Conservation (phyloP, 129 eudicot species). For the Arctium minus region DNA sequence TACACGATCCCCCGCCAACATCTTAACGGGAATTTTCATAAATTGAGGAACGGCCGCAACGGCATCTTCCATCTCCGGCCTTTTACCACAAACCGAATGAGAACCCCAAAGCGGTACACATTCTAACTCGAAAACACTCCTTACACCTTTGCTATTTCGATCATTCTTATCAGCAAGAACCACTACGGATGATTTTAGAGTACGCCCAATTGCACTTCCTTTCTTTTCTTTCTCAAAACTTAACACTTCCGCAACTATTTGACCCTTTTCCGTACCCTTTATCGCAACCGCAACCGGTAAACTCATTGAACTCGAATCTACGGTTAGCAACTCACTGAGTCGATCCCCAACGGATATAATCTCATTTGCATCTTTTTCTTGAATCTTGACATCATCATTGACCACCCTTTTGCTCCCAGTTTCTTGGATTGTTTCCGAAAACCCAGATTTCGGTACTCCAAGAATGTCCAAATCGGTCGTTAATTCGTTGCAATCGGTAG, state of each 20-base stretch:
- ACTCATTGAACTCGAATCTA: conserved; percentile 34
- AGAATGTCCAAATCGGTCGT: conserved; percentile 16
- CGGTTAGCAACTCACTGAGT: conserved; percentile 33
- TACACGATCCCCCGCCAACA: conserved; percentile 53
- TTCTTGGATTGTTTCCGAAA: conserved; percentile 11
- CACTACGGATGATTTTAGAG: conserved; percentile 50
- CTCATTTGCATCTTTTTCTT: conserved; percentile 44
- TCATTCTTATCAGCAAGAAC: conserved; percentile 47
- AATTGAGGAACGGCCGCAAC: conserved; percentile 61
- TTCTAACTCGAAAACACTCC: conserved; percentile 69
- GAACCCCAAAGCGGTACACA: conserved; percentile 85
- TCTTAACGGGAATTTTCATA: conserved; percentile 63
- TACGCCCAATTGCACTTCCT: conserved; percentile 37
- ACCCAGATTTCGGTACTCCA: not conserved
- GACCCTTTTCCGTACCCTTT: conserved; percentile 60
- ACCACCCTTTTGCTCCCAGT: conserved; percentile 21
- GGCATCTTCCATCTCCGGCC: conserved; percentile 98
- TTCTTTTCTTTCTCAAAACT: conserved; percentile 50
- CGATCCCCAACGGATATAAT: conserved; percentile 40
- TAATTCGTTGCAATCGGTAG: conserved; percentile 21
- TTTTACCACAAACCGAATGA: conserved; percentile 66
- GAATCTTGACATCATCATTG: conserved; percentile 34
- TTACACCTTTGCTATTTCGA: conserved; percentile 36
- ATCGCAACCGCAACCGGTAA: conserved; percentile 70
- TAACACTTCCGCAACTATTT: conserved; percentile 61